Evolutionary conservation across 306 rosid species (phyloP).

Genomic region (Lagenaria siceraria): DNA sequence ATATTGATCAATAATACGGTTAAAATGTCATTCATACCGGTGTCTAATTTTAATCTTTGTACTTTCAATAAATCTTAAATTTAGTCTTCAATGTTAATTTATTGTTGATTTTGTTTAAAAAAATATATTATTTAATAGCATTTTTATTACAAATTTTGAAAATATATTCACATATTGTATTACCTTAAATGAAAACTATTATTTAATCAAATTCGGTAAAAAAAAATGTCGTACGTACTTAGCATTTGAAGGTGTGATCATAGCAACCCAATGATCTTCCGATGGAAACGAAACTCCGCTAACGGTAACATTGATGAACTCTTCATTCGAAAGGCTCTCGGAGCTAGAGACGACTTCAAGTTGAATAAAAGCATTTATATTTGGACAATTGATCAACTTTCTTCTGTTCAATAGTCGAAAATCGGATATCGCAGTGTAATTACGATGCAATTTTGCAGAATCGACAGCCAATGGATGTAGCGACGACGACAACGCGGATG

Average conservation of each 20-base stretch:
- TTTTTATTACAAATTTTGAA: no score
- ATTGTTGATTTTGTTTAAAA: no score
- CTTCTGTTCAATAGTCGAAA: conserved; percentile 54
- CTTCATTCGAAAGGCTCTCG: conserved; percentile 31
- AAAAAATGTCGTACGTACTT: conserved; percentile 50
- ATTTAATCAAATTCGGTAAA: no score
- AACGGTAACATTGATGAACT: conserved; percentile 39
- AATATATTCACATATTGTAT: no score
- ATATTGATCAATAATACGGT: no score
- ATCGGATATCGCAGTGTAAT: conserved; percentile 53
- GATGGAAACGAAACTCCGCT: conserved; percentile 42
- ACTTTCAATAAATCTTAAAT: no score
- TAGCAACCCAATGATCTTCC: conserved; percentile 53
- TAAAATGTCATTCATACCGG: no score
- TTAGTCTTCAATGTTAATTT: no score
- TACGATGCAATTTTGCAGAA: conserved; percentile 30
- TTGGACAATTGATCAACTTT: conserved; percentile 24
- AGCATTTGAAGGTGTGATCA: conserved; percentile 68
- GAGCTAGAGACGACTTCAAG: conserved; percentile 22
- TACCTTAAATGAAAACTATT: no score
- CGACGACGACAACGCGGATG: conserved; percentile 1
- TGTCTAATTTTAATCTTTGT: no score
- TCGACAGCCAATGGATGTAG: conserved; percentile 16
- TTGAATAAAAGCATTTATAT: conserved; percentile 13
- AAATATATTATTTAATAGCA: no score